Evolutionary conservation across 1,284 basidiomycete species (phyloP).

Genomic region (Leccinum fuscescens): DNA sequence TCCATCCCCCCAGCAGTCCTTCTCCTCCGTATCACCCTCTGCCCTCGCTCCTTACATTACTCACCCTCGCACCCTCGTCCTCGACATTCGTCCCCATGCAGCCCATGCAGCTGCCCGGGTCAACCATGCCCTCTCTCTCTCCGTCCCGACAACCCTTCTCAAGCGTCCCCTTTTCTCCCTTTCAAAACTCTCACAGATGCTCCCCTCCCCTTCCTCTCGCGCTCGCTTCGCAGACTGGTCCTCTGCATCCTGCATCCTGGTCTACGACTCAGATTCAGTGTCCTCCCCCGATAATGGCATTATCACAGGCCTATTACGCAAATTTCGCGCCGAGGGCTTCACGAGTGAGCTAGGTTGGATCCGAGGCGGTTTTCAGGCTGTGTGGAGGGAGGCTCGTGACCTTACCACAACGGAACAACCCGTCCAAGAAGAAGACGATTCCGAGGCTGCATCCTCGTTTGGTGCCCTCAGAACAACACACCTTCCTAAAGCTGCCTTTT

Average conservation of each 20-base stretch:
- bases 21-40: conserved; percentile 34
- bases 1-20: conserved; percentile 14
- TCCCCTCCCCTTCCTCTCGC: conserved; percentile 58
- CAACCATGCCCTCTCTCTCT: conserved; percentile 78
- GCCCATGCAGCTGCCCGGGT: conserved; percentile 68
- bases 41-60: conserved; percentile 35
- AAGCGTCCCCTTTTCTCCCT: conserved; percentile 84
- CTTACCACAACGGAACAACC: conserved; percentile 52
- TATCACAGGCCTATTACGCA: conserved; percentile 77
- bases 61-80: conserved; percentile 47
- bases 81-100: conserved; percentile 88
- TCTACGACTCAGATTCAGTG: conserved; percentile 79
- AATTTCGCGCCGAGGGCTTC: conserved; percentile 77
- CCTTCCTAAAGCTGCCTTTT: conserved; percentile 66
- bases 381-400: conserved; percentile 54
- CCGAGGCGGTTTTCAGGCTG: conserved; percentile 75
- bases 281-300: conserved; percentile 64
- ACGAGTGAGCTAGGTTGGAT: conserved; percentile 70
- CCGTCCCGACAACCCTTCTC: conserved; percentile 91
- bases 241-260: conserved; percentile 60
- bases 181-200: conserved; percentile 71
- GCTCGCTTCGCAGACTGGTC: conserved; percentile 61
- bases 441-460: conserved; percentile 23
- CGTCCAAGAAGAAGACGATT: conserved; percentile 52
- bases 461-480: conserved; percentile 54